Base-by-base conservation (phyloP, 306 rosid species). In the Begonia masoniana region DNA sequence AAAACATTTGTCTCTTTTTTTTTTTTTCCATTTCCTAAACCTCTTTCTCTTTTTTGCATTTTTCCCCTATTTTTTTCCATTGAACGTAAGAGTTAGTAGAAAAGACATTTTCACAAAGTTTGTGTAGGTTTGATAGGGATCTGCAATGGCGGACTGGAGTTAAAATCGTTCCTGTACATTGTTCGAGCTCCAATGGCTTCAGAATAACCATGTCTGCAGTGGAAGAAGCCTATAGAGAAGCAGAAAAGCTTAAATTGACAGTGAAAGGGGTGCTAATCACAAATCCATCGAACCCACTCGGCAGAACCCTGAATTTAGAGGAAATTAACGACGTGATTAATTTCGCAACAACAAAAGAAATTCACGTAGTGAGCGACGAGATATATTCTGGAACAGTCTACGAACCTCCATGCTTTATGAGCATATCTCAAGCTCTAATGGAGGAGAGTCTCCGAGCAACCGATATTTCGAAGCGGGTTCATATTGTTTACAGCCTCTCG, bases 271-370 rank as follows among this genome's bases (percentile, higher is more conserved):
- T 89, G 2, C 4, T 89, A 53, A 50, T 82, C 5, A 89, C 97
- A 0, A 89, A 85, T 71, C 97, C 85, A 42, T 85, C 97, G 0
- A 89, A 89, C 56, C 95, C 97, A 17, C 47, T 89, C 2, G 97
- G 97, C 67, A 80, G 71, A n/a, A 76, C 85, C 51, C 43, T 82
- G 74, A 75, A 62, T 17, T 63, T 14, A 26, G 53, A 58, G 0
- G 97, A 89, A 52, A 74, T 89, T 0, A 68, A 69, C 62, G 79
- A 16, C 43, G 64, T 87, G 2, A 23, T 87, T 10, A 66, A 80
- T 54, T 80, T 83, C 15, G 80, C 87, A 1, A 13, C 63, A 2
- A 15, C 53, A 2, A 80, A 85, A 15, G 47, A 51, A 13, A 63
- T 82, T 16, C 94, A 85, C 46, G 57, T 89, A 23, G 67, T 89